phyloP scores from a whole-genome alignment of 495 filamentous ascomycete species.

The Friedmanniomyces endolithicus region DNA sequence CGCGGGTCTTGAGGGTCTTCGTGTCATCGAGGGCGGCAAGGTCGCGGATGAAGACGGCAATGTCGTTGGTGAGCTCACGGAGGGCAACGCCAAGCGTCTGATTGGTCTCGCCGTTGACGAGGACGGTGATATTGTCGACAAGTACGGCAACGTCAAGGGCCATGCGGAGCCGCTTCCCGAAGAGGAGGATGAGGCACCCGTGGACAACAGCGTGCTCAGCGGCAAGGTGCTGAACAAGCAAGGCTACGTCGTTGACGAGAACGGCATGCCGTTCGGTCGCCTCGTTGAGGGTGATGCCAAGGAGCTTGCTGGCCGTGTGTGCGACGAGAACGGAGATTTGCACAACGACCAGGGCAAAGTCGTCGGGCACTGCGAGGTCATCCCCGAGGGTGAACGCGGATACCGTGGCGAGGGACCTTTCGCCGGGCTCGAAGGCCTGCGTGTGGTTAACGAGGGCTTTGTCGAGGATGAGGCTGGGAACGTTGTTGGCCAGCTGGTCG shows the following conservation, averaged over 20 bases:
- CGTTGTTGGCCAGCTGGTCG: slow-evolving; percentile 55
- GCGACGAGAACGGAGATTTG: slow-evolving; percentile 60
- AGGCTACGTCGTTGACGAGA: slow-evolving; percentile 58
- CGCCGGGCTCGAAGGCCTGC: slow-evolving; percentile 56
- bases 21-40: slow-evolving; percentile 56
- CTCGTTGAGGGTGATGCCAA: slow-evolving; percentile 58
- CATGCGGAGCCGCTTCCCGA: slow-evolving; percentile 46
- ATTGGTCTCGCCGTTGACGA: slow-evolving; percentile 66
- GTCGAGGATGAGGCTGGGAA: slow-evolving; percentile 57
- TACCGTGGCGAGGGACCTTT: slow-evolving; percentile 57
- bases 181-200: slow-evolving; percentile 34
- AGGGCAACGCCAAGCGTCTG: slow-evolving; percentile 63
- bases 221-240: slow-evolving; percentile 68
- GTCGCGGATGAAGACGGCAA: slow-evolving; percentile 57
- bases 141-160: slow-evolving; percentile 57
- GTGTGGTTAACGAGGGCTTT: slow-evolving; percentile 57
- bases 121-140: slow-evolving; percentile 75
- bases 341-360: slow-evolving; percentile 61
- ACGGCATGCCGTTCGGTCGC: slow-evolving; percentile 57
- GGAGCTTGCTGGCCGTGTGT: slow-evolving; percentile 55
- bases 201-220: slow-evolving; percentile 52
- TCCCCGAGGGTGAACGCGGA: slow-evolving; percentile 61
- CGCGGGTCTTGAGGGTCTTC: slow-evolving; percentile 56
- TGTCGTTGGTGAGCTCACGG: slow-evolving; percentile 58
- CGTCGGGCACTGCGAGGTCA: slow-evolving; percentile 62